A percentile compares a stretch with the other conserved stretches of the same genome.
Conservation (phyloP, 2,329 filamentous ascomycete species). For the Arthrobotrys conoides region DNA sequence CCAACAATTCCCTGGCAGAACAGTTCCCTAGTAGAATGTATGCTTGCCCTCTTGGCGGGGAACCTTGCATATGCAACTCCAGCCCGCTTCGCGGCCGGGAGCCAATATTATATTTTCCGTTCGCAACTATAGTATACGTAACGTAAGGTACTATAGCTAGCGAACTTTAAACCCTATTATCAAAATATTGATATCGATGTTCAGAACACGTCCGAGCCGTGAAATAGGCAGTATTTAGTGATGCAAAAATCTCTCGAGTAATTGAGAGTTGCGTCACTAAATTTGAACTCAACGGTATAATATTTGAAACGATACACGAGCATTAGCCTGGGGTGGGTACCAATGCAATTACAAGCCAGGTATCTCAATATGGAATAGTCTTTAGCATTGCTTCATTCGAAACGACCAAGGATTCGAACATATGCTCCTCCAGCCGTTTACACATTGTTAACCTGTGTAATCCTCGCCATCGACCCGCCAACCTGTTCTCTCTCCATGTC, state of each 20-base stretch:
- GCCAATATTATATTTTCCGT: constrained; percentile 6
- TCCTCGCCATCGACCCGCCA: constrained; percentile 2
- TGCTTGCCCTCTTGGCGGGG: constrained; percentile 4
- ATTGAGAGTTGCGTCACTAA: neutral
- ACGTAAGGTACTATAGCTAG: too few species aligned
- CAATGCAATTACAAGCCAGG: neutral
- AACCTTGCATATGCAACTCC: constrained; percentile 36
- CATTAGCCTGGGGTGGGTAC: neutral
- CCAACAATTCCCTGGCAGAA: neutral
- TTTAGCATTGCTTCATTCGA: constrained; percentile 4
- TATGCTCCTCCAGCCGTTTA: neutral
- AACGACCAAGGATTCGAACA: constrained; percentile 1
- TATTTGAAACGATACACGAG: neutral
- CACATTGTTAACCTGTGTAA: neutral
- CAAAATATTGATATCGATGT: neutral
- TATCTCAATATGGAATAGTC: constrained; percentile 5
- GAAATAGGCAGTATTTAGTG: neutral
- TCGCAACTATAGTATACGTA: neutral
- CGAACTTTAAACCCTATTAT: neutral
- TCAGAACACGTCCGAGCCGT: neutral
- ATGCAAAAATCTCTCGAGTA: neutral
- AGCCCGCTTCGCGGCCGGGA: constrained; percentile 18
- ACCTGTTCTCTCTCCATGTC: neutral
- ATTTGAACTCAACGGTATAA: neutral
- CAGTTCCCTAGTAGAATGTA: neutral